A percentile compares a stretch with the other conserved stretches of the same genome.
Evolutionary conservation across 2,329 filamentous ascomycete species (phyloP).

Genomic region (Stemphylium lycopersici): DNA sequence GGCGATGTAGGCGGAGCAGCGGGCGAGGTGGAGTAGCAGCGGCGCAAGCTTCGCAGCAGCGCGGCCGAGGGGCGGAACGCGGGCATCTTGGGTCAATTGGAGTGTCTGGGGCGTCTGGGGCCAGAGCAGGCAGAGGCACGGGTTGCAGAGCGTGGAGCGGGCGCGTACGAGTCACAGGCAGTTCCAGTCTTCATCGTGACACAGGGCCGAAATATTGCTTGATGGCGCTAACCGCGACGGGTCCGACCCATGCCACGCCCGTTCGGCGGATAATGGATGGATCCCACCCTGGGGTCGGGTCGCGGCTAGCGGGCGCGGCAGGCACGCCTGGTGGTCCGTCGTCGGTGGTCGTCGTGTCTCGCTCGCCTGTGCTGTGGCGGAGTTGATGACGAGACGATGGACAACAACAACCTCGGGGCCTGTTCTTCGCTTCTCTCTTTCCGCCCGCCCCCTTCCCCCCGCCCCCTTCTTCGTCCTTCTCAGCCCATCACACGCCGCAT

Average conservation of each 20-base stretch:
- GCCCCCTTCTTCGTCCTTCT: neutral
- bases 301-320: conserved; percentile 14
- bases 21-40: conserved; percentile 41
- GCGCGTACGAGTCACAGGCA: conserved; percentile 28
- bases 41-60: conserved; percentile 41
- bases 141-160: conserved; percentile 13
- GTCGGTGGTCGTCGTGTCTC: neutral
- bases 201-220: conserved; percentile 20
- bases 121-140: conserved; percentile 12
- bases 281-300: conserved; percentile 6
- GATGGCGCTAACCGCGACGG: conserved; percentile 16
- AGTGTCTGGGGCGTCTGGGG: neutral
- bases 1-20: conserved; percentile 58
- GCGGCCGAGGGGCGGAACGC: conserved; percentile 36
- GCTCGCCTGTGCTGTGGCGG: conserved; percentile 16
- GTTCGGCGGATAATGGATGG: conserved; percentile 1
- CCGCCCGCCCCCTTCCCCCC: conserved; percentile 4
- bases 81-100: conserved; percentile 35
- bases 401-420: neutral
- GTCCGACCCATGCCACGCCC: conserved; percentile 9
- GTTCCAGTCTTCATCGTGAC: conserved; percentile 1
- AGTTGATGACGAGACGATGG: conserved; percentile 24
- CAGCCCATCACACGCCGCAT: neutral
- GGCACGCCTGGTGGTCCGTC: conserved; percentile 2
- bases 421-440: neutral